A percentile compares a stretch with the other conserved stretches of the same genome.
These are phyloP conservation scores for Cylindrotheca closterium DNA, from an alignment of 108 stramenopile genomes.

Conservation along the genomic window DNA sequence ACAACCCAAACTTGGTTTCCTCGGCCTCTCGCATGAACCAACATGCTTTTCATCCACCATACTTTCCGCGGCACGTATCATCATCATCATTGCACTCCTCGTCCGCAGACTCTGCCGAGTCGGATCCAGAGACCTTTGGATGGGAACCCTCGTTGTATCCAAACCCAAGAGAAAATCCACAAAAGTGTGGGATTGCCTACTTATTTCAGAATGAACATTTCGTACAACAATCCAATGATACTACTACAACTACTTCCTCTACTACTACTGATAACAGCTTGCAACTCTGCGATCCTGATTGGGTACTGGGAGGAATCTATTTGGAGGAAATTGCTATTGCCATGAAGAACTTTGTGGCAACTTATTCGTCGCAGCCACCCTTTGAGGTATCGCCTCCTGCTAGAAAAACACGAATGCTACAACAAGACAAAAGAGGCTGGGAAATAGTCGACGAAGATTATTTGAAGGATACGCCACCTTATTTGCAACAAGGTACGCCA, in stretches of 20 bases:
- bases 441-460: too few species aligned
- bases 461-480: too few species aligned
- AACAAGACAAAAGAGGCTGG: too few species aligned
- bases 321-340: conserved; percentile 42
- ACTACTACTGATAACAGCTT: conserved; percentile 11
- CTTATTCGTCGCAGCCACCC: background rate
- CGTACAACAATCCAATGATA: background rate
- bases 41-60: too few species aligned
- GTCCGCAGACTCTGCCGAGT: background rate
- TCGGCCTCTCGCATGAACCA: too few species aligned
- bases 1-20: background rate
- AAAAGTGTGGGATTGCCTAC: conserved; percentile 49
- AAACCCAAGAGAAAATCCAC: conserved; percentile 37
- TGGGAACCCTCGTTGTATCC: conserved; percentile 55
- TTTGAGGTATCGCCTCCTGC: too few species aligned
- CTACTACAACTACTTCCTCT: background rate
- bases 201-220: conserved; percentile 9
- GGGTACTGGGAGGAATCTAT: conserved; percentile 52
- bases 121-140: conserved; percentile 41
- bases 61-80: too few species aligned
- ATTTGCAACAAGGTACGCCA: too few species aligned
- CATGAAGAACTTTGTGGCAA: conserved; percentile 34
- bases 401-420: too few species aligned
- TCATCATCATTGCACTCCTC: background rate
- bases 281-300: conserved; percentile 60